Percentiles rank a stretch among this genome's conserved stretches.
Evolutionary conservation across 2,329 filamentous ascomycete species (phyloP).

Genomic region (Talaromyces sp.): DNA sequence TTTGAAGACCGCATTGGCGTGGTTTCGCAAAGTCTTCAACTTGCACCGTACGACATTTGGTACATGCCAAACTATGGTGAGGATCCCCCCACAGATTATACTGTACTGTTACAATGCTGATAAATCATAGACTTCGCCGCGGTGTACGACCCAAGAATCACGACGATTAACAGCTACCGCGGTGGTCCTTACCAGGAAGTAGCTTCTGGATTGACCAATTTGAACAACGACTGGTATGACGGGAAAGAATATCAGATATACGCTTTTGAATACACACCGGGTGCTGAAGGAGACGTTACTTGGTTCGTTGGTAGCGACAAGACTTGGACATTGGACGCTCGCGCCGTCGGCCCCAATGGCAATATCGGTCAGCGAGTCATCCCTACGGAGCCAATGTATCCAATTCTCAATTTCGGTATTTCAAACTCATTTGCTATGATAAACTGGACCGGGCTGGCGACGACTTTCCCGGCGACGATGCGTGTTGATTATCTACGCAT

Average conservation of each 20-base stretch:
- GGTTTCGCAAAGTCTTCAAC: conserved; percentile 63
- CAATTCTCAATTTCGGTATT: conserved; percentile 68
- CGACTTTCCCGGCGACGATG: conserved; percentile 59
- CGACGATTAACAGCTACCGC: conserved; percentile 55
- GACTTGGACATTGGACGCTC: conserved; percentile 59
- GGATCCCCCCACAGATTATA: background rate
- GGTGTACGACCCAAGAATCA: conserved; percentile 57
- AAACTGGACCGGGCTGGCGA: conserved; percentile 52
- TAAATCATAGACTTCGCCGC: conserved; percentile 52
- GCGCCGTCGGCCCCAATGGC: conserved; percentile 61
- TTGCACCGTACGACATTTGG: conserved; percentile 66
- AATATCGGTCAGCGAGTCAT: conserved; percentile 63
- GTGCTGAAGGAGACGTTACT: conserved; percentile 55
- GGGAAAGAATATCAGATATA: conserved; percentile 59
- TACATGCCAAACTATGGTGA: conserved; percentile 59
- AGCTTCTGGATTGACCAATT: conserved; percentile 54
- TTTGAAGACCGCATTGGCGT: conserved; percentile 49
- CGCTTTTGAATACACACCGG: conserved; percentile 60
- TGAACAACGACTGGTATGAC: conserved; percentile 64
- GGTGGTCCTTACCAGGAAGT: conserved; percentile 61
- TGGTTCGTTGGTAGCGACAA: conserved; percentile 64
- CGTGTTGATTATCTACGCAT: conserved; percentile 66
- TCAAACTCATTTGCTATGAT: conserved; percentile 60
- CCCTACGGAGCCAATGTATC: conserved; percentile 61
- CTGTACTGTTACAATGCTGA: background rate